A percentile compares a stretch with the other conserved stretches of the same genome.
Conservation (phyloP, 208 protist genomes). For the Wallacemonas sp. region DNA sequence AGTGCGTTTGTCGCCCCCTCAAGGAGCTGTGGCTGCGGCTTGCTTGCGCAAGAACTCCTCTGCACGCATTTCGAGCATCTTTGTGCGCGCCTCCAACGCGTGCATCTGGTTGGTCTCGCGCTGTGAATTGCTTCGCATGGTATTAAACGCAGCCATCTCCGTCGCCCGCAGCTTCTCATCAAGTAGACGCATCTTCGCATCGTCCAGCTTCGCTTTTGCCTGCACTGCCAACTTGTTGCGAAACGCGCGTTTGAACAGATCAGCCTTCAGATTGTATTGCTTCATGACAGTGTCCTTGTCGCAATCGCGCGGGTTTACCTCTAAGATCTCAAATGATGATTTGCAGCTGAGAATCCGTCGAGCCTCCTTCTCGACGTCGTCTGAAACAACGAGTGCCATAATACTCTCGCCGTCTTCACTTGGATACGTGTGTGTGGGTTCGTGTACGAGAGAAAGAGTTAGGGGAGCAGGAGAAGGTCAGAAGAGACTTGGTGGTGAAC, state of each 20-base stretch:
- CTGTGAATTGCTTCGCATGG: slow-evolving; percentile 24
- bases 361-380: slow-evolving; percentile 59
- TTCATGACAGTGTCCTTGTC: slow-evolving; percentile 46
- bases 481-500: no score
- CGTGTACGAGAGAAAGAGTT: background rate
- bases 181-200: slow-evolving; percentile 73
- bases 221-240: slow-evolving; percentile 79
- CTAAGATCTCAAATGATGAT: slow-evolving; percentile 79
- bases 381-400: slow-evolving; percentile 76
- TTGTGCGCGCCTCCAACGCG: slow-evolving; percentile 61
- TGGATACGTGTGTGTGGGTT: background rate
- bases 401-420: background rate
- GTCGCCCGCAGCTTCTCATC: slow-evolving; percentile 65
- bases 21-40: background rate
- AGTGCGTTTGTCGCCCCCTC: no score
- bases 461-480: no score
- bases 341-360: slow-evolving; percentile 70
- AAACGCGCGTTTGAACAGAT: slow-evolving; percentile 64
- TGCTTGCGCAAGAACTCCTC: slow-evolving; percentile 22
- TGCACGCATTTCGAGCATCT: slow-evolving; percentile 63
- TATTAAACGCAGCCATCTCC: slow-evolving; percentile 47
- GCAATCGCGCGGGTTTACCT: slow-evolving; percentile 49
- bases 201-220: slow-evolving; percentile 72
- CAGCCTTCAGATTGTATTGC: slow-evolving; percentile 65
- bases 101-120: slow-evolving; percentile 49